Evolutionary conservation across 169 alveolate species (phyloP).

Genomic region (Plasmodium knowlesi): DNA sequence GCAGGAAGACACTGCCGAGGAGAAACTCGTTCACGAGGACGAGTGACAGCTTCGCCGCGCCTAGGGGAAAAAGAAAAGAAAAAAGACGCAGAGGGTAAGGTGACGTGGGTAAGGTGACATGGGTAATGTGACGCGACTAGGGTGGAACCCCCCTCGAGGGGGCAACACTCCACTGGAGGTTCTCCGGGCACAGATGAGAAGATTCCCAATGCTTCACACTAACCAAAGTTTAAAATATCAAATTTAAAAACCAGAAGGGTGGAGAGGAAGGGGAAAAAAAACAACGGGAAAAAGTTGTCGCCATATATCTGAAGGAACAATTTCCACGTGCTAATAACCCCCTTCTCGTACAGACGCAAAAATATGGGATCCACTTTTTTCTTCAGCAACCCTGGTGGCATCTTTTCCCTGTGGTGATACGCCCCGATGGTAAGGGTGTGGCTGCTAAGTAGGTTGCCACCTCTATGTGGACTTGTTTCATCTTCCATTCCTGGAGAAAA

Average conservation of each 20-base stretch:
- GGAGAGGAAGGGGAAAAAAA: constrained; percentile 30
- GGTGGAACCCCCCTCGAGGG: background rate
- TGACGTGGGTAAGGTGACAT: background rate
- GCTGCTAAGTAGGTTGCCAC: background rate
- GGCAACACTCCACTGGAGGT: background rate
- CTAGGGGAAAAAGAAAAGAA: background rate
- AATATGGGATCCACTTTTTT: background rate
- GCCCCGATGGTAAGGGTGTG: background rate
- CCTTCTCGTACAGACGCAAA: background rate
- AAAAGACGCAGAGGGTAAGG: too few relatives aligned
- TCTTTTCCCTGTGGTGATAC: constrained; percentile 3
- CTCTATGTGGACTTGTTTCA: background rate
- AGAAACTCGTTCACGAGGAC: constrained; percentile 24
- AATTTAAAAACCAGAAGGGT: constrained; percentile 11
- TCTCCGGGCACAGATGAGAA: background rate
- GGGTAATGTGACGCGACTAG: background rate
- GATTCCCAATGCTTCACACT: background rate
- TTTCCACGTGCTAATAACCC: background rate
- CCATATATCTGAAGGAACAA: background rate
- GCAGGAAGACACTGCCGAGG: constrained; percentile 18
- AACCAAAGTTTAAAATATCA: background rate
- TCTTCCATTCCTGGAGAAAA: background rate
- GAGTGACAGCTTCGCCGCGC: constrained; percentile 30
- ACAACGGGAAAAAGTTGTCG: background rate
- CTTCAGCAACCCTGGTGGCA: background rate